Evolutionary conservation across 306 rosid genomes (phyloP).

Genomic region (Prinsepia uniflora): DNA sequence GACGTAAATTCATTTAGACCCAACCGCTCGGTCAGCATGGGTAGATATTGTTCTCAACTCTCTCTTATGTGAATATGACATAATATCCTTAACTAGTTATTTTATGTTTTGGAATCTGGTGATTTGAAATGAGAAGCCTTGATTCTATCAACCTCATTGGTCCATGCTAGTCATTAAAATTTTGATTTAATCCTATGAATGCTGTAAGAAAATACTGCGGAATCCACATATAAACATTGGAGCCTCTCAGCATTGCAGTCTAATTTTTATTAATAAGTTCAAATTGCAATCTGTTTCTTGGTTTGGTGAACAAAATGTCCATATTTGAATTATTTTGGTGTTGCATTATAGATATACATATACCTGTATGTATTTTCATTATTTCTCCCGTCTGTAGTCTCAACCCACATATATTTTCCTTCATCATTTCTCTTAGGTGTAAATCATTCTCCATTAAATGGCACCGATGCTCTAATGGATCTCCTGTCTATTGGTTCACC

Average conservation of each 20-base stretch:
- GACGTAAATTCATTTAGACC: neutral
- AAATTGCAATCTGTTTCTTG: slow-evolving; percentile 3
- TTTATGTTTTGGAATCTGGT: neutral
- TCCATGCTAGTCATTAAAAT: neutral
- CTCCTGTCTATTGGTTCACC: slow-evolving; percentile 67
- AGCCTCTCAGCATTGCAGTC: neutral
- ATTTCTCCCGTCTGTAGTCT: slow-evolving; percentile 15
- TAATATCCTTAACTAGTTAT: neutral
- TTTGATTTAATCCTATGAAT: neutral
- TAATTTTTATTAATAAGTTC: neutral
- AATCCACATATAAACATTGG: neutral
- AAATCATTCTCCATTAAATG: slow-evolving; percentile 51
- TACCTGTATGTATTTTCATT: neutral
- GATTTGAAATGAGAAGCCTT: neutral
- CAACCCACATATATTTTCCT: slow-evolving; percentile 17
- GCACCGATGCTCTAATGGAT: slow-evolving; percentile 76
- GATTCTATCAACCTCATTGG: neutral
- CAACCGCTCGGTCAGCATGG: neutral
- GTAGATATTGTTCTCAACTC: neutral
- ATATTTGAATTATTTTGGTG: slow-evolving; percentile 1
- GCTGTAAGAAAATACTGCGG: neutral
- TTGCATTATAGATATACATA: neutral
- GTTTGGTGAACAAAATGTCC: slow-evolving; percentile 1
- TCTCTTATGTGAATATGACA: neutral
- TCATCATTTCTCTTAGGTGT: slow-evolving; percentile 44